phyloP scores from a whole-genome alignment of 2,329 filamentous ascomycete species.

The Graphium sp. region DNA sequence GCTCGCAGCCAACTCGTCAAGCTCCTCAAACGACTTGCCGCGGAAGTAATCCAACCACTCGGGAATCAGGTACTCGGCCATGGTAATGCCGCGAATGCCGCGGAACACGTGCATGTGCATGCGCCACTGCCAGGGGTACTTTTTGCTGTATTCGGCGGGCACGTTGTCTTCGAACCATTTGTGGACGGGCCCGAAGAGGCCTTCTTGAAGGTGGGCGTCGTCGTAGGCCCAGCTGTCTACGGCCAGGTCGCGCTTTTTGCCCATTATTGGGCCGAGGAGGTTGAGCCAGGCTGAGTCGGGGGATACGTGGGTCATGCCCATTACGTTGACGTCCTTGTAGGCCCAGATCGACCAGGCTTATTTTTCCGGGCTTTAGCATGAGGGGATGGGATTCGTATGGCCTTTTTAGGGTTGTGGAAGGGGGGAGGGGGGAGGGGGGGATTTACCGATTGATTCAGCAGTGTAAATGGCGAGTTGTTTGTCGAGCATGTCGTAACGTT shows the following conservation, averaged over 20 bases:
- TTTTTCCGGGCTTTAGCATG: slow-evolving; percentile 16
- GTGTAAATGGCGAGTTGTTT: slow-evolving; percentile 21
- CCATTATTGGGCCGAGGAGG: slow-evolving; percentile 30
- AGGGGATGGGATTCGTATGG: slow-evolving; percentile 5
- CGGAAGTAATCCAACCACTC: slow-evolving; percentile 39
- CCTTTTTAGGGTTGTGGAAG: neutral
- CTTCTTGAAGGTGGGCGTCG: slow-evolving; percentile 11
- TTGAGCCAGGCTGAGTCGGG: slow-evolving; percentile 29
- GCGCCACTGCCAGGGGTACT: slow-evolving; percentile 30
- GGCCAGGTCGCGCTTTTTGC: slow-evolving; percentile 34
- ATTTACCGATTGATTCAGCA: no score
- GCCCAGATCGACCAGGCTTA: slow-evolving; percentile 43
- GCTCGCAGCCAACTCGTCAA: slow-evolving; percentile 32
- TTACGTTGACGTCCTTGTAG: slow-evolving; percentile 39
- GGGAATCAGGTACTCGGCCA: slow-evolving; percentile 30
- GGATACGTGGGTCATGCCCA: slow-evolving; percentile 34
- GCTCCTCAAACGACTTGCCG: slow-evolving; percentile 27
- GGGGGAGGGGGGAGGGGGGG: no score
- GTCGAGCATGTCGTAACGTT: slow-evolving; percentile 21
- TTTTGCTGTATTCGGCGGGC: slow-evolving; percentile 20
- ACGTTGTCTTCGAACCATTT: slow-evolving; percentile 24
- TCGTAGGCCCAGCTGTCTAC: slow-evolving; percentile 36
- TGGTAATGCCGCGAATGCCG: slow-evolving; percentile 17
- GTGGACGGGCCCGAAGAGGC: slow-evolving; percentile 20
- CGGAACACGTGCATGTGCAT: slow-evolving; percentile 32